These are phyloP conservation scores for Picochlorum sp. DNA, from an alignment of 139 green algal species.

Conservation along the genomic window DNA sequence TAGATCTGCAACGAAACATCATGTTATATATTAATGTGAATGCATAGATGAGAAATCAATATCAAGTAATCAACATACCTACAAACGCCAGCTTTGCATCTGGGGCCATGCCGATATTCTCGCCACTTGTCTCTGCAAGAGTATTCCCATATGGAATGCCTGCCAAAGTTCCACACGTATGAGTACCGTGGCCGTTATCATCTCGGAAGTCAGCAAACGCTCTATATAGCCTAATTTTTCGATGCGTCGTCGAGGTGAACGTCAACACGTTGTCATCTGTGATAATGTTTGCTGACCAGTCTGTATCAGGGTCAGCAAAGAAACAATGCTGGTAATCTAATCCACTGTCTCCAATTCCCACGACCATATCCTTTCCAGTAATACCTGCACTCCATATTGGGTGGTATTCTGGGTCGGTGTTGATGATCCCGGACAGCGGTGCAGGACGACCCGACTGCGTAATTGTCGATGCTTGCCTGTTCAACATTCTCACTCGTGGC, in stretches of 20 bases:
- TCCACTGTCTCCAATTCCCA: constrained; percentile 84
- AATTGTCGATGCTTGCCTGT: constrained; percentile 43
- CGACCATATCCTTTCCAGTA: constrained; percentile 52
- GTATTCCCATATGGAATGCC: constrained; percentile 29
- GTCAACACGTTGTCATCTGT: constrained; percentile 5
- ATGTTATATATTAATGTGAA: constrained; percentile 9
- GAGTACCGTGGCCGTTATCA: constrained; percentile 78
- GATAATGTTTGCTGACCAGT: constrained; percentile 3
- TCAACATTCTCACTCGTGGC: constrained; percentile 34
- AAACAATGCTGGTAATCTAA: constrained; percentile 68
- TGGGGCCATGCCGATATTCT: constrained; percentile 68
- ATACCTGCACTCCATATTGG: constrained; percentile 68
- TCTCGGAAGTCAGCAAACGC: constrained; percentile 56
- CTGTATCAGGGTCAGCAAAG: constrained; percentile 55
- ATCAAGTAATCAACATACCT: not conserved
- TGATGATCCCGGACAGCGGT: not conserved
- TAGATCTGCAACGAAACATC: constrained; percentile 19
- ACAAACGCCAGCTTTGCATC: constrained; percentile 72
- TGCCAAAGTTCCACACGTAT: constrained; percentile 65
- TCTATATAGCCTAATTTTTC: constrained; percentile 72
- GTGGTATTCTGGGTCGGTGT: constrained; percentile 28
- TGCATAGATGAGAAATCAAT: not conserved
- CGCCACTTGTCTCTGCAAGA: not conserved
- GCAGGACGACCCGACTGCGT: constrained; percentile 27
- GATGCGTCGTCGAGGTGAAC: constrained; percentile 52